These are phyloP conservation scores for Astrephomene gubernaculifera DNA, from an alignment of 139 green algal genomes.

Conservation along the genomic window DNA sequence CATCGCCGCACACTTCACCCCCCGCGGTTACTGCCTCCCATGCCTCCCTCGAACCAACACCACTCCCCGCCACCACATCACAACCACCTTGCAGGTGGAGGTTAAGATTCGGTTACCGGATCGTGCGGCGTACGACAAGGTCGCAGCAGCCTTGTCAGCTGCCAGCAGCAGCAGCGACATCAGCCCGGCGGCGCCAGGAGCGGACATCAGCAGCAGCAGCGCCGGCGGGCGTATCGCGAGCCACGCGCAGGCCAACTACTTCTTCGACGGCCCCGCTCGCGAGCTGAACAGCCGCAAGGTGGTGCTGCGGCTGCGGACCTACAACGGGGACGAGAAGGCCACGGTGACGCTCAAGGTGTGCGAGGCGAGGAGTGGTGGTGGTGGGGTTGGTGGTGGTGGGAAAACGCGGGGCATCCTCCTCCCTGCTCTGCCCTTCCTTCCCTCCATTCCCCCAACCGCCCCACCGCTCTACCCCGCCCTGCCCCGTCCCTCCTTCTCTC, in stretches of 20 bases:
- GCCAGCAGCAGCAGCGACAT: too few species aligned
- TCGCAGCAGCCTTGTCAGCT: conserved; percentile 70
- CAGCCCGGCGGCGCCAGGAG: too few species aligned
- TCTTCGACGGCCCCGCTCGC: conserved; percentile 89
- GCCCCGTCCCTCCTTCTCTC: background rate
- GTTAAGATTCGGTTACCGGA: conserved; percentile 90
- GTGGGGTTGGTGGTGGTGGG: background rate
- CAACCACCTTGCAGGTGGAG: conserved; percentile 92
- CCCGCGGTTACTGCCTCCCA: too few species aligned
- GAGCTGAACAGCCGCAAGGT: conserved; percentile 81
- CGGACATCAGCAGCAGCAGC: too few species aligned
- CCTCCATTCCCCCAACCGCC: too few species aligned
- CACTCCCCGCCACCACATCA: too few species aligned
- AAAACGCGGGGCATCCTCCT: background rate
- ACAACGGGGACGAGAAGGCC: conserved; percentile 81
- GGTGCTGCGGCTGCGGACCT: conserved; percentile 91
- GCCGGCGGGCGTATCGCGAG: conserved; percentile 39
- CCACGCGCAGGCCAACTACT: conserved; percentile 90
- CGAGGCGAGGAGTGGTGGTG: background rate
- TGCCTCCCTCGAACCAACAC: too few species aligned
- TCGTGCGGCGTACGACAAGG: conserved; percentile 68
- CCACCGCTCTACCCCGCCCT: background rate
- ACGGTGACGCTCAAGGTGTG: conserved; percentile 88
- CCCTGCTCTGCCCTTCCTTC: too few species aligned
- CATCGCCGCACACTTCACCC: too few species aligned